phyloP scores from a whole-genome alignment of 306 rosid species.

The Albizia julibrissin region DNA sequence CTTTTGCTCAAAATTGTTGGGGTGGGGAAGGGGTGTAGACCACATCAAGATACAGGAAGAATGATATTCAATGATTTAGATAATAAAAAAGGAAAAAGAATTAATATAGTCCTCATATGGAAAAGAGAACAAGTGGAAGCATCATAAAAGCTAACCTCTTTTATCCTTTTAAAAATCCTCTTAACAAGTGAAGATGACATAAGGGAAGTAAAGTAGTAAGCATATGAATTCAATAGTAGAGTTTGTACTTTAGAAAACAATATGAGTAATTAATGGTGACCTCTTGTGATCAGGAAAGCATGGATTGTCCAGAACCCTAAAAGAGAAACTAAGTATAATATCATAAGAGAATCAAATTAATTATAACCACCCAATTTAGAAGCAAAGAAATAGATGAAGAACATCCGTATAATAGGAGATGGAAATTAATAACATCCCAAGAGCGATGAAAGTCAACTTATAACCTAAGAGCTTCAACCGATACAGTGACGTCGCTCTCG shows the following conservation, averaged over 20 bases:
- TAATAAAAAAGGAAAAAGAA: constrained; percentile 18
- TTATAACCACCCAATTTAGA: constrained; percentile 36
- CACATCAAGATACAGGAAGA: constrained; percentile 26
- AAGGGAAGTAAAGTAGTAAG: constrained; percentile 8
- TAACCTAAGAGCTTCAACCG: constrained; percentile 42
- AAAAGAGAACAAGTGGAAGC: constrained; percentile 16
- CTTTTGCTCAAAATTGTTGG: constrained; percentile 12
- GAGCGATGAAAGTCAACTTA: constrained; percentile 30
- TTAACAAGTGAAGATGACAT: not conserved
- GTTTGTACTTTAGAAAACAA: constrained; percentile 27
- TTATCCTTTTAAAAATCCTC: constrained; percentile 18
- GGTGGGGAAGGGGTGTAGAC: not conserved
- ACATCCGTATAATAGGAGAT: constrained; percentile 3
- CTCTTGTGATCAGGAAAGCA: constrained; percentile 18
- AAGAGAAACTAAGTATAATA: constrained; percentile 24
- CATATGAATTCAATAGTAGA: constrained; percentile 20
- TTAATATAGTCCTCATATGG: not conserved
- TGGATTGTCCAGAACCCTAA: constrained; percentile 39
- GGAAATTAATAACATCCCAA: not conserved
- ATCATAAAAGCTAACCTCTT: constrained; percentile 14
- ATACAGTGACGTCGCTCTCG: constrained; percentile 52
- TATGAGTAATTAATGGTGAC: constrained; percentile 36
- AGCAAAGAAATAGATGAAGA: constrained; percentile 27
- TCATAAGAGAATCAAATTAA: constrained; percentile 25
- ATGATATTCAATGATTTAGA: constrained; percentile 20